Base-by-base conservation (phyloP, 805 yeast genomes). In the Lipomyces yamadae region DNA sequence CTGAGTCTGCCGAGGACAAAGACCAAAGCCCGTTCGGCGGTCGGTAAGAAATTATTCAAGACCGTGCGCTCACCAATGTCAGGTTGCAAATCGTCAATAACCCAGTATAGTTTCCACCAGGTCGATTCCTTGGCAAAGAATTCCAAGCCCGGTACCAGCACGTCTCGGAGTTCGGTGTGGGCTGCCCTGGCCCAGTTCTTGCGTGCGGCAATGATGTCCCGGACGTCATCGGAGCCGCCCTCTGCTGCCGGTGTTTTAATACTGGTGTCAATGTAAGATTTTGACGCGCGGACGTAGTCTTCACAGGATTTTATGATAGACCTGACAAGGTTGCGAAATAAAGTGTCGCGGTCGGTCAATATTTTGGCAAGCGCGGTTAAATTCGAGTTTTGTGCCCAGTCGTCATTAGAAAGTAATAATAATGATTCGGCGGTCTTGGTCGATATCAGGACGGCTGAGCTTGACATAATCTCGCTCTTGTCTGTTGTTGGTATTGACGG, bases 21-120 rank as follows among this genome's bases (percentile, higher is more conserved):
- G 48, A 75, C 74, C 50, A 74, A 69, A n/a, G 66, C 37, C 6
- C 71, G 67, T n/a, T 70, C 70, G 1, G 80, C 62, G 11, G 66
- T 62, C 1, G 80, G 79, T 60, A 79, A 56, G 48, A 73, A 76
- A 3, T 62, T 58, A 15, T 35, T 60, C 11, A 61, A 42, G 3
- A 78, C 65, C 1, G 60, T 62, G 7, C 66, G 59, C 32, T 66
- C 48, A 3, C 74, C 68, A 6, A 70, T 61, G n/a, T 72, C 50
- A 10, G 45, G 72, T 50, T 76, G 74, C 2, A 79, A 73, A 60
- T 79, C 82, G 64, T 80, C 82, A 18, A 75, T 74, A 7, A 72
- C 69, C 62, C 68, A 73, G 63, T 77, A 79, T 34, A 79, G 72
- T 62, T 78, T 77, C 74, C 75, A 79, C 81, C 81, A 80, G 2